Evolutionary conservation across 768 basidiomycete species (phyloP), one percentile per base, ranked within the genome.

Genomic region (Auricularia sp.): DNA sequence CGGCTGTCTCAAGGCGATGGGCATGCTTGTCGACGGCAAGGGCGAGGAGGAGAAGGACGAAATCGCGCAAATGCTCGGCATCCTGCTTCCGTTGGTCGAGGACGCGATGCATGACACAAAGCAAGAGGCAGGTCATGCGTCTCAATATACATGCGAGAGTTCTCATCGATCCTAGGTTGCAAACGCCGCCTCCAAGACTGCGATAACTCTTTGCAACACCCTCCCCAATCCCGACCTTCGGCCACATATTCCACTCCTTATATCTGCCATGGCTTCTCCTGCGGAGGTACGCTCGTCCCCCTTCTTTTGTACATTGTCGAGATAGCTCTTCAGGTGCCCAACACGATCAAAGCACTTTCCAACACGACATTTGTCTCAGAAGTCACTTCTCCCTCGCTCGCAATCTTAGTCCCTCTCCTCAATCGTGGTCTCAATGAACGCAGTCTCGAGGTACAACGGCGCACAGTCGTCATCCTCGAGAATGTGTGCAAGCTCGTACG

Each of bases 401-500:
- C 96, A 16, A 93, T 98, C 68, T 85, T 98, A 64, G 93, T 95
- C 6, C 96, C 96, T 6, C 84, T 98, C 29, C 80, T 98, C 60
- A 80, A 84, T 53, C 92, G 96, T 71, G 95, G 92, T 10, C 80
- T 98, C 70, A 95, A 95, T 68, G 95, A 97, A 73, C 84, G 95
- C 68, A 93, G 93, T 65, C 97, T 94, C 87, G 94, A 97, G 70
- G 91, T 94, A 21, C 93, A 96, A 73, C 88, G 96, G 64, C 87
- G 96, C 65, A 88, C 92, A 0, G 94, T 97, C 65, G 87, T 98
- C 61, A 93, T 98, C 71, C 85, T 94, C 66, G 93, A 96, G 72
- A 98, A 98, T 76, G 81, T 98, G 63, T 95, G 97, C 76, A 98
- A 98, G 77, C 90, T 98, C 66, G 96, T 98, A 51, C 89, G 96